Percentiles rank a stretch among this genome's conserved stretches.
Conservation (phyloP, 305 asterid species). For the Fraxinus ornus region DNA sequence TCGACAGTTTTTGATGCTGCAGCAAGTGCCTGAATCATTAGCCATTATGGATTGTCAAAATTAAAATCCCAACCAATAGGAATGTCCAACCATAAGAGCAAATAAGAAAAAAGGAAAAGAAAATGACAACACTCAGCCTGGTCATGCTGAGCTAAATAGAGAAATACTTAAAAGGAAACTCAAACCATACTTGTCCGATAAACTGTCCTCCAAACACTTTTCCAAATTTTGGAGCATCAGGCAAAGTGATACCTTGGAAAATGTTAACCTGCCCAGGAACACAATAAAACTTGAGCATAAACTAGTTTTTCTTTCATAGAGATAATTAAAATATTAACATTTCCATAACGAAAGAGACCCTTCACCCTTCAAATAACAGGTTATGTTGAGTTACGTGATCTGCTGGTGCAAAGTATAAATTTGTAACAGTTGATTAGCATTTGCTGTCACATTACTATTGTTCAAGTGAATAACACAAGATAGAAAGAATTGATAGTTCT, state of each 20-base stretch:
- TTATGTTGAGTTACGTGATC: background rate
- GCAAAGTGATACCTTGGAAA: conserved; percentile 80
- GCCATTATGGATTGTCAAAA: conserved; percentile 27
- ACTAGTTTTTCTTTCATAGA: background rate
- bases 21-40: conserved; percentile 85
- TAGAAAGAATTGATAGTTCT: background rate
- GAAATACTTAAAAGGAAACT: conserved; percentile 16
- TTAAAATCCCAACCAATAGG: conserved; percentile 15
- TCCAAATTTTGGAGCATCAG: conserved; percentile 85
- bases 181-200: conserved; percentile 77
- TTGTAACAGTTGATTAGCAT: background rate
- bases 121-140: background rate
- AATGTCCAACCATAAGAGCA: conserved; percentile 17
- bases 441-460: background rate
- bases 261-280: conserved; percentile 60
- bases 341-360: background rate
- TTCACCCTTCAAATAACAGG: background rate
- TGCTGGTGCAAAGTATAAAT: background rate
- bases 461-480: background rate
- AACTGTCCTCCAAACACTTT: conserved; percentile 98
- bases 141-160: background rate
- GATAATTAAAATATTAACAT: background rate
- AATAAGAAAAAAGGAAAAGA: background rate
- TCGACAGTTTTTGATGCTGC: conserved; percentile 97
- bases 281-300: conserved; percentile 18